These are phyloP conservation scores for Eutypa lata DNA, from an alignment of 2,329 filamentous ascomycete species.

Conservation along the genomic window DNA sequence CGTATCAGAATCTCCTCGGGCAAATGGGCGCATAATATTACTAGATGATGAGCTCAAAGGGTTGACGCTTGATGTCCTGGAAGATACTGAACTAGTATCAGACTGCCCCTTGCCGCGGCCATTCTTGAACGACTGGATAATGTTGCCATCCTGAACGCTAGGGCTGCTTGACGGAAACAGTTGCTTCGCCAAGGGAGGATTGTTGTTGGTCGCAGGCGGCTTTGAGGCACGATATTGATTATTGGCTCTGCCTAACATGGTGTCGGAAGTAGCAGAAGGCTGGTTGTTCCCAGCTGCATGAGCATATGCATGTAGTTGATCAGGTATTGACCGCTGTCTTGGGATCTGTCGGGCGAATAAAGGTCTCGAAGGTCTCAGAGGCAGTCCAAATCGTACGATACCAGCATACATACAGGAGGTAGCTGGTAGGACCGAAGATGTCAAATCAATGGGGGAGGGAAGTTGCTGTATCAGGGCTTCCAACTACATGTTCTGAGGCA, in stretches of 20 bases:
- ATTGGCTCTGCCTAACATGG: conserved; percentile 25
- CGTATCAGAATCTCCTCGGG: conserved; percentile 10
- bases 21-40: conserved; percentile 26
- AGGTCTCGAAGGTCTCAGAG: conserved; percentile 18
- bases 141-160: conserved; percentile 40
- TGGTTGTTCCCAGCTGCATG: conserved; percentile 5
- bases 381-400: conserved; percentile 5
- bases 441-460: neutral
- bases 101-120: conserved; percentile 33
- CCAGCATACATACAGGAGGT: conserved; percentile 20
- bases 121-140: conserved; percentile 50
- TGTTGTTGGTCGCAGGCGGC: conserved; percentile 20
- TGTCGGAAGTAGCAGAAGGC: conserved; percentile 3
- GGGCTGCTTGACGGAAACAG: conserved; percentile 58
- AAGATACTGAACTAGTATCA: conserved; percentile 35
- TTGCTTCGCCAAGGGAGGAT: conserved; percentile 43
- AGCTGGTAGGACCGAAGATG: neutral
- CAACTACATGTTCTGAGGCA: too few species aligned
- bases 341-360: conserved; percentile 8
- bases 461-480: too few species aligned
- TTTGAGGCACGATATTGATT: conserved; percentile 36
- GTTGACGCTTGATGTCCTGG: conserved; percentile 32
- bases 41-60: conserved; percentile 32
- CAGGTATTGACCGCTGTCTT: neutral
- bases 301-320: conserved; percentile 1